A percentile compares a stretch with the other conserved stretches of the same genome.
phyloP scores from a whole-genome alignment of 1,284 basidiomycete species.

The Tilletia horrida region DNA sequence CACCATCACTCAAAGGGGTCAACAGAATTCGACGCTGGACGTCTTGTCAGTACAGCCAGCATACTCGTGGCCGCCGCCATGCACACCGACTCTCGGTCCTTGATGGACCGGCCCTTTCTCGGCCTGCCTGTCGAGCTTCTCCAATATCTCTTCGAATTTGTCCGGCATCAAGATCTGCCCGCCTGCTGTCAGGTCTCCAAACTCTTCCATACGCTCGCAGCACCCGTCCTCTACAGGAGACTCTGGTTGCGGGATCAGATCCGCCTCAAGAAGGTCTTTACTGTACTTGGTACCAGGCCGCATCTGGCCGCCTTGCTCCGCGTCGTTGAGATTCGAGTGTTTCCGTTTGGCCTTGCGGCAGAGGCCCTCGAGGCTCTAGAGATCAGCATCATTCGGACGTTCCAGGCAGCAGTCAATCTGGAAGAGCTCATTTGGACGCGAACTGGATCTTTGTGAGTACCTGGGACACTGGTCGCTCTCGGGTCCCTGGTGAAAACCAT shows the following conservation, averaged over 20 bases:
- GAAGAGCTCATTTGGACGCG: conserved; percentile 47
- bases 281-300: conserved; percentile 29
- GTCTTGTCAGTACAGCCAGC: no score
- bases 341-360: conserved; percentile 46
- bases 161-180: conserved; percentile 40
- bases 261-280: conserved; percentile 42
- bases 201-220: conserved; percentile 31
- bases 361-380: conserved; percentile 47
- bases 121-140: conserved; percentile 43
- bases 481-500: not conserved
- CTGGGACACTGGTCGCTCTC: not conserved
- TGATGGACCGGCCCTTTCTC: not conserved
- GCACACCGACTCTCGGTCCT: not conserved
- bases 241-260: conserved; percentile 48
- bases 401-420: conserved; percentile 32
- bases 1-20: no score
- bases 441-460: conserved; percentile 40
- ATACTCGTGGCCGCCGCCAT: no score
- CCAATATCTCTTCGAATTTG: conserved; percentile 32
- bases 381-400: conserved; percentile 30
- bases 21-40: no score
- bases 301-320: conserved; percentile 34
- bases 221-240: conserved; percentile 44
- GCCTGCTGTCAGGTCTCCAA: conserved; percentile 35
- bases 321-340: conserved; percentile 47